phyloP scores from a whole-genome alignment of 2,329 filamentous ascomycete species.

The Sporothrix brasiliensis region DNA sequence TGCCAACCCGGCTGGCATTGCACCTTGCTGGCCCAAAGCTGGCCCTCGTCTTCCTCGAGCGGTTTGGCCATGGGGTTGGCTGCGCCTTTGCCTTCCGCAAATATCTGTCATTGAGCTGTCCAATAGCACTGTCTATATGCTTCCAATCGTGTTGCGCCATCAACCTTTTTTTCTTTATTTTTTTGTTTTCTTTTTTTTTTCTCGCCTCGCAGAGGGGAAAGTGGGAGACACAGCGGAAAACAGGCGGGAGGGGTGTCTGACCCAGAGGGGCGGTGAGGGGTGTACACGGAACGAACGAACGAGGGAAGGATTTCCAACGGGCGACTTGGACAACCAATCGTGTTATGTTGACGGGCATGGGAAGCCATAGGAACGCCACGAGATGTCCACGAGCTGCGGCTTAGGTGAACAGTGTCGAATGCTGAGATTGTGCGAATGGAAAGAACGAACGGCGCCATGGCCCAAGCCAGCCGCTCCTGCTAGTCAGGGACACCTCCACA shows the following conservation, averaged over 20 bases:
- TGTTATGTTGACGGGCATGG: background rate
- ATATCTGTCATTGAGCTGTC: background rate
- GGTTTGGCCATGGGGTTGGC: background rate
- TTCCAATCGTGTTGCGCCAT: no score
- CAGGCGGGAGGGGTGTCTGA: slow-evolving; percentile 1
- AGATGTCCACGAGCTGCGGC: background rate
- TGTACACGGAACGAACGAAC: slow-evolving; percentile 15
- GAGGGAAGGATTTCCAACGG: slow-evolving; percentile 17
- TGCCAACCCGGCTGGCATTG: background rate
- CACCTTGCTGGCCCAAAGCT: background rate
- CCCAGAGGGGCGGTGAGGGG: slow-evolving; percentile 30
- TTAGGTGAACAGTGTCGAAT: background rate
- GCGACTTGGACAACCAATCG: background rate
- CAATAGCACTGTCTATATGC: background rate
- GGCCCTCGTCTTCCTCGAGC: background rate
- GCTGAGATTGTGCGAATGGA: background rate
- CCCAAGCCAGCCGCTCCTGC: slow-evolving; percentile 4
- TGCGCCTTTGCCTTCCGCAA: slow-evolving; percentile 17
- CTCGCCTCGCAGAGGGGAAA: background rate
- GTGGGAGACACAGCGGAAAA: background rate
- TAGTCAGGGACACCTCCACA: slow-evolving; percentile 15
- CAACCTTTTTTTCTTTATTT: background rate
- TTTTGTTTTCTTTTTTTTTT: background rate
- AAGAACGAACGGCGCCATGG: slow-evolving; percentile 1
- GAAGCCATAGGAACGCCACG: slow-evolving; percentile 6